Conservation (phyloP, 345 rosid species). For the Sisymbrium irio region DNA sequence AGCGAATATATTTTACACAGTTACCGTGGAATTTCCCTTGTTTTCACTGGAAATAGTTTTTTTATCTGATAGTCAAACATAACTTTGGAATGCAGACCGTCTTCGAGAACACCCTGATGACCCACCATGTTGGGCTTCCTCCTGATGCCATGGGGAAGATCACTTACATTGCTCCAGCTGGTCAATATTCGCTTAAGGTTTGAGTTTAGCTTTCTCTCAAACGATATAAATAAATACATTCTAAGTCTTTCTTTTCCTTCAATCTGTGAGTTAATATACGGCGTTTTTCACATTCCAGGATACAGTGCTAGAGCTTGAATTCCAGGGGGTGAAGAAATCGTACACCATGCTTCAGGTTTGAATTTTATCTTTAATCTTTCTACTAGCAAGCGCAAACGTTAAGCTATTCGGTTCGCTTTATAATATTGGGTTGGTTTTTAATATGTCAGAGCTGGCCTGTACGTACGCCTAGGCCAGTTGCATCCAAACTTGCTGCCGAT, state of each 20-base stretch:
- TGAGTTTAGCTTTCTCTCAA: conserved; percentile 18
- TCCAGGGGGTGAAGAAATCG: conserved; percentile 91
- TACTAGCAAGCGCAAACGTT: not conserved
- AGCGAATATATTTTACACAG: conserved; percentile 1
- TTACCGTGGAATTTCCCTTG: conserved; percentile 6
- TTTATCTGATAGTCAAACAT: conserved; percentile 18
- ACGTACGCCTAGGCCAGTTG: conserved; percentile 98
- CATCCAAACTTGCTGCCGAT: conserved; percentile 99
- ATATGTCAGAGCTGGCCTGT: conserved; percentile 95
- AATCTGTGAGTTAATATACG: not conserved
- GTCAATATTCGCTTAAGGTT: conserved; percentile 97
- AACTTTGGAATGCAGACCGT: conserved; percentile 61
- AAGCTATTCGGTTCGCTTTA: conserved; percentile 9
- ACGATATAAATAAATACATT: not conserved
- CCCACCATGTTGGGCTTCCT: conserved; percentile 86
- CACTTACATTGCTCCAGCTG: conserved; percentile 90
- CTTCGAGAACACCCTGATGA: conserved; percentile 91
- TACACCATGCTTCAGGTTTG: conserved; percentile 98
- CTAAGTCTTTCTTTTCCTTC: not conserved
- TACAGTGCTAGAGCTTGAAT: conserved; percentile 94
- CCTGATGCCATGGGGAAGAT: conserved; percentile 98
- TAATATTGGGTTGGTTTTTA: conserved; percentile 6
- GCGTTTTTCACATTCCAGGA: conserved; percentile 50
- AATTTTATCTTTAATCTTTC: not conserved
- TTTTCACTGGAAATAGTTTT: not conserved